These are phyloP conservation scores for Asterophora parasitica DNA, from an alignment of 768 basidiomycete species.

Conservation along the genomic window DNA sequence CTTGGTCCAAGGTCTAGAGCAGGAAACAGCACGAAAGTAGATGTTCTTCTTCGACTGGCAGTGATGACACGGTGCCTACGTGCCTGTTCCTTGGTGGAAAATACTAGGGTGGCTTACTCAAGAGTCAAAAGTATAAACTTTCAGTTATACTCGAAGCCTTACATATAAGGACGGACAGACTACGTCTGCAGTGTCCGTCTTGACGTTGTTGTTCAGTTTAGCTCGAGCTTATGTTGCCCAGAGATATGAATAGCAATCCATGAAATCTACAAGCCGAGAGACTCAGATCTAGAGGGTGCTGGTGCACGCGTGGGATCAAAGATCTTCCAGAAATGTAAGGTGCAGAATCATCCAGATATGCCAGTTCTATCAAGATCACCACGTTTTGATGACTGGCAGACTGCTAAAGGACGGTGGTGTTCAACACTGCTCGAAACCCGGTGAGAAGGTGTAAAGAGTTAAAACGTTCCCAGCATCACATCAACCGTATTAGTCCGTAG, in stretches of 20 bases:
- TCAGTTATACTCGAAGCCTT: not conserved
- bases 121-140: not conserved
- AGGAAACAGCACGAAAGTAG: conserved; percentile 1
- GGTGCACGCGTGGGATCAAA: too few relatives aligned
- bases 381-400: conserved; percentile 8
- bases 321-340: not conserved
- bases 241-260: not conserved
- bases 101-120: not conserved
- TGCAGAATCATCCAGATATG: not conserved
- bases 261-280: not conserved
- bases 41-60: not conserved
- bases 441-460: too few relatives aligned
- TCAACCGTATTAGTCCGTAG: not conserved
- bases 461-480: conserved; percentile 12
- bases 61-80: conserved; percentile 2
- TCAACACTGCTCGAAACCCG: too few relatives aligned
- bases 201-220: too few relatives aligned
- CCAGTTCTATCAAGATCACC: not conserved
- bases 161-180: not conserved
- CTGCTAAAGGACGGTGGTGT: too few relatives aligned
- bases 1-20: not conserved
- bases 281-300: conserved; percentile 1
- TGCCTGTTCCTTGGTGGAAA: not conserved
- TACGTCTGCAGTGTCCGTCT: too few relatives aligned
- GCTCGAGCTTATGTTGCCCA: not conserved